Conservation (phyloP, 768 basidiomycete species). For the Roridomyces roridus region DNA sequence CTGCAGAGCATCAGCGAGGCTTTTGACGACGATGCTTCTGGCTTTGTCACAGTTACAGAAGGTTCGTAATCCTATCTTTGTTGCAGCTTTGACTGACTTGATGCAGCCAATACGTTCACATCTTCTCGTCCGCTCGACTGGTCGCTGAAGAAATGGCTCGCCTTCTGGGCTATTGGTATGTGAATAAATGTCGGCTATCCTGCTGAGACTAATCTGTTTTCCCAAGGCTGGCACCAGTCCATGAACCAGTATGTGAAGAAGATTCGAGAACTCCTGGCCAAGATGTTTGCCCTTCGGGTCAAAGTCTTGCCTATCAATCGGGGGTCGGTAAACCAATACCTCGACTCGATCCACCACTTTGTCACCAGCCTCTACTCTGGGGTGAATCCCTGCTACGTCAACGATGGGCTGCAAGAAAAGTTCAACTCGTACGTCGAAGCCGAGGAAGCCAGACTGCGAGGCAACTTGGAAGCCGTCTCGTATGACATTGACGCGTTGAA, state of each 20-base stretch:
- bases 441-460: slow-evolving; percentile 32
- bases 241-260: slow-evolving; percentile 19
- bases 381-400: slow-evolving; percentile 27
- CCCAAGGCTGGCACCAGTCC: slow-evolving; percentile 17
- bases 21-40: slow-evolving; percentile 44
- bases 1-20: slow-evolving; percentile 37
- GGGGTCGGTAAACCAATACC: slow-evolving; percentile 21
- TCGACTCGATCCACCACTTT: slow-evolving; percentile 19
- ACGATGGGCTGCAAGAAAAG: slow-evolving; percentile 29
- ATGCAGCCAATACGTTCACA: slow-evolving; percentile 40
- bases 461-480: slow-evolving; percentile 32
- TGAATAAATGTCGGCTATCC: background rate
- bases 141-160: slow-evolving; percentile 37
- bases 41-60: slow-evolving; percentile 33
- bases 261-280: slow-evolving; percentile 23
- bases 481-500: slow-evolving; percentile 40
- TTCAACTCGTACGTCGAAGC: slow-evolving; percentile 30
- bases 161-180: slow-evolving; percentile 41
- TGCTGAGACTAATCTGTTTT: too few relatives aligned
- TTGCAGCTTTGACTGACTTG: background rate
- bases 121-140: slow-evolving; percentile 35
- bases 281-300: slow-evolving; percentile 22
- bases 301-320: slow-evolving; percentile 19
- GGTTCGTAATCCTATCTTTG: background rate
- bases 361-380: slow-evolving; percentile 19